phyloP scores from a whole-genome alignment of 208 protist genomes.

The Wallacemonas sp. region DNA sequence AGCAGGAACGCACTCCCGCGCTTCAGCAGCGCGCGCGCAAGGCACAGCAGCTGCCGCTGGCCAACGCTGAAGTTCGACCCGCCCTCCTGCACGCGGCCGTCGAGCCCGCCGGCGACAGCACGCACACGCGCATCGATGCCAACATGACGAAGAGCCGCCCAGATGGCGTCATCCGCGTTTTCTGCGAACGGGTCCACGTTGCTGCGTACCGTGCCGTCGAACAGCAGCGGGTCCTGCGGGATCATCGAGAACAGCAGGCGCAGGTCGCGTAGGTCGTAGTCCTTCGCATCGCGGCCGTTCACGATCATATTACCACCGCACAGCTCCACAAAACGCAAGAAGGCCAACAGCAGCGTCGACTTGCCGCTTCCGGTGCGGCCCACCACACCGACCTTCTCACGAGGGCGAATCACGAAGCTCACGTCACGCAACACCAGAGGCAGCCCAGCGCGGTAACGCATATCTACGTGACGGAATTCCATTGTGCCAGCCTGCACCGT shows the following conservation, averaged over 20 bases:
- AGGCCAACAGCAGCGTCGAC: constrained; percentile 69
- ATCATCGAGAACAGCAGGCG: constrained; percentile 70
- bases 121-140: constrained; percentile 40
- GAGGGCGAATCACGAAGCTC: constrained; percentile 44
- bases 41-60: constrained; percentile 74
- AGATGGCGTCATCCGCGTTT: constrained; percentile 41
- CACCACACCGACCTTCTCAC: constrained; percentile 85
- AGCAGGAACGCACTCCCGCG: constrained; percentile 53
- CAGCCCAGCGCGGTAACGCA: constrained; percentile 79
- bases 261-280: constrained; percentile 46
- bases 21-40: constrained; percentile 70
- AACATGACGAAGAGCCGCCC: constrained; percentile 35
- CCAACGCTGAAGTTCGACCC: constrained; percentile 71
- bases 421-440: constrained; percentile 77
- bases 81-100: constrained; percentile 53
- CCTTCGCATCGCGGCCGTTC: constrained; percentile 24
- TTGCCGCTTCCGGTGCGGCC: constrained; percentile 87
- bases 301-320: constrained; percentile 44
- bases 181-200: constrained; percentile 72
- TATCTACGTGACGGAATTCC: constrained; percentile 53
- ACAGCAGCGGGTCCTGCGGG: constrained; percentile 80
- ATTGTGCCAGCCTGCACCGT: constrained; percentile 30
- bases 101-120: constrained; percentile 26
- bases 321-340: constrained; percentile 67
- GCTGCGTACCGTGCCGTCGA: constrained; percentile 67